Conservation (phyloP, 1,284 basidiomycete genomes). For the Ustilago hordei region DNA sequence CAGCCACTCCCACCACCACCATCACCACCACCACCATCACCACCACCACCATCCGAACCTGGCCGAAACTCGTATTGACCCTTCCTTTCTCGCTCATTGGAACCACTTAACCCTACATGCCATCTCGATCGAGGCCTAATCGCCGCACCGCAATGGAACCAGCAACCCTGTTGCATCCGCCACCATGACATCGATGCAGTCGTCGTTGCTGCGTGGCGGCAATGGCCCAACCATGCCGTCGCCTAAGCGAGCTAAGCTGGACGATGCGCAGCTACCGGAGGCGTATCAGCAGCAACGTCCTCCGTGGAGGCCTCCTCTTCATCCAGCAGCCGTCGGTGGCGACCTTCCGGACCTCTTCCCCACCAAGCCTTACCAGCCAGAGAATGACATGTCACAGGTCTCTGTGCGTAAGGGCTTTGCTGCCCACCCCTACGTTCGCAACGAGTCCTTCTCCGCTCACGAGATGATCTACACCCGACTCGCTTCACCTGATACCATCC, state of each 20-base stretch:
- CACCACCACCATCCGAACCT: background rate
- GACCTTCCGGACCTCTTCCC: slow-evolving; percentile 81
- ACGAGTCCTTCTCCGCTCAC: slow-evolving; percentile 74
- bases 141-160: background rate
- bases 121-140: background rate
- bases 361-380: slow-evolving; percentile 82
- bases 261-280: slow-evolving; percentile 26
- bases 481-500: slow-evolving; percentile 52
- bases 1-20: background rate
- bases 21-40: background rate
- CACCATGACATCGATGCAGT: slow-evolving; percentile 22
- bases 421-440: slow-evolving; percentile 70
- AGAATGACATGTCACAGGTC: slow-evolving; percentile 81
- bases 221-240: slow-evolving; percentile 4
- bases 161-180: background rate
- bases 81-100: background rate
- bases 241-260: slow-evolving; percentile 17
- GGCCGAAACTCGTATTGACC: background rate
- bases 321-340: slow-evolving; percentile 34
- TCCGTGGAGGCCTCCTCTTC: slow-evolving; percentile 61
- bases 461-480: slow-evolving; percentile 73
- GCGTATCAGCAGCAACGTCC: slow-evolving; percentile 56
- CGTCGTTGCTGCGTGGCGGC: slow-evolving; percentile 26
- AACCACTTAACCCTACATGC: too few species aligned
- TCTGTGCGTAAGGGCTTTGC: slow-evolving; percentile 84